Evolutionary conservation across 2,329 filamentous ascomycete species (phyloP).

Genomic region (Aspergillus sp.): DNA sequence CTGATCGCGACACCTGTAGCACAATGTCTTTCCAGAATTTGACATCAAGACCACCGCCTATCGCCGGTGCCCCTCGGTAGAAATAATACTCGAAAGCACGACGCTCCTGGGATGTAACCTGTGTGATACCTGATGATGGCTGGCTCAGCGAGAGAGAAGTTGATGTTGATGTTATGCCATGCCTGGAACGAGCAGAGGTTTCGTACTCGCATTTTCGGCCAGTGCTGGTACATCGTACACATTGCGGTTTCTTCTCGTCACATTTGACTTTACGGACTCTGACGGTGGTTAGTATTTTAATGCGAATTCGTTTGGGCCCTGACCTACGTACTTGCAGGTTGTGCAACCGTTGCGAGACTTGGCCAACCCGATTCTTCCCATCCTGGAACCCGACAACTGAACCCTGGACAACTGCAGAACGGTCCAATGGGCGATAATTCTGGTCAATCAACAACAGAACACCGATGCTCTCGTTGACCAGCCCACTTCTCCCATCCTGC

Average conservation of each 20-base stretch:
- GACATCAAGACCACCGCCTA: slow-evolving; percentile 29
- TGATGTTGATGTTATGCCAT: slow-evolving; percentile 3
- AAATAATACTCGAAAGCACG: slow-evolving; percentile 37
- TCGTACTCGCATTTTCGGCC: slow-evolving; percentile 31
- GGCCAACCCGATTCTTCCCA: neutral
- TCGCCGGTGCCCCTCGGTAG: slow-evolving; percentile 22
- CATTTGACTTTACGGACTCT: slow-evolving; percentile 31
- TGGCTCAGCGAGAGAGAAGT: slow-evolving; percentile 9
- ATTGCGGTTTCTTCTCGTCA: slow-evolving; percentile 30
- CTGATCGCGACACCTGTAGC: slow-evolving; percentile 29
- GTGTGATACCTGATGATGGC: neutral
- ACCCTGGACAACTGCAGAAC: too few relatives aligned
- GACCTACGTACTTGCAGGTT: slow-evolving; percentile 33
- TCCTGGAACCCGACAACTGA: too few relatives aligned
- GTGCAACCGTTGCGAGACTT: neutral
- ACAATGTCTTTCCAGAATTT: slow-evolving; percentile 33
- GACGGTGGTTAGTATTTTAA: slow-evolving; percentile 4
- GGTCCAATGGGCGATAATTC: too few relatives aligned
- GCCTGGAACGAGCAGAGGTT: slow-evolving; percentile 1
- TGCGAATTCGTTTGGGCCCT: too few relatives aligned
- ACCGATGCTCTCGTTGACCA: too few relatives aligned
- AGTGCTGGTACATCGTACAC: slow-evolving; percentile 27
- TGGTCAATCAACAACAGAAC: too few relatives aligned
- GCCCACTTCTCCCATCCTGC: too few relatives aligned
- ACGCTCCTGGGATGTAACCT: slow-evolving; percentile 26